Conservation (phyloP, 176 grass and related monocot species). For the Guadua angustifolia region DNA sequence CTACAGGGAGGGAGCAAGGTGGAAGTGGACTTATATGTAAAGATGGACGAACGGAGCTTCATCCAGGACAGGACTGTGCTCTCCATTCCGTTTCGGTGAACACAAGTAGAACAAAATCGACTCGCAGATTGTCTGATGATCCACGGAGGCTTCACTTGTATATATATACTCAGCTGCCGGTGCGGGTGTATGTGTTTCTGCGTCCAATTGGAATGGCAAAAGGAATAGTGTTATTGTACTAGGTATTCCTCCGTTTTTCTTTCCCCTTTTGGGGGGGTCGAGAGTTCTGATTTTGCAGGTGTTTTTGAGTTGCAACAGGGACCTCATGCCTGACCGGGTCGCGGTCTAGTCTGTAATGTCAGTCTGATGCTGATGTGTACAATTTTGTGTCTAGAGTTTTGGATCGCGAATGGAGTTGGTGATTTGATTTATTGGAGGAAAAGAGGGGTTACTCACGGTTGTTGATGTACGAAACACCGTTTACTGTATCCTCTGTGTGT, state of each 20-base stretch:
- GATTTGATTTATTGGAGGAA: conserved; percentile 36
- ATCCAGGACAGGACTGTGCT: conserved; percentile 30
- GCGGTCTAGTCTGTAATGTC: conserved; percentile 47
- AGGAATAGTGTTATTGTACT: conserved; percentile 59
- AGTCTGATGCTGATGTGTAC: conserved; percentile 45
- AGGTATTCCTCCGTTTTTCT: conserved; percentile 55
- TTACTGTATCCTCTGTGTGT: not conserved
- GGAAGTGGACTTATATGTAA: conserved; percentile 10
- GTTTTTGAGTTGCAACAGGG: conserved; percentile 48
- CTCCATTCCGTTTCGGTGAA: not conserved
- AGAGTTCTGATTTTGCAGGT: conserved; percentile 51
- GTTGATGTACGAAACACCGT: not conserved
- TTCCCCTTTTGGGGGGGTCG: not conserved
- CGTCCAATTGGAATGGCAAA: conserved; percentile 56
- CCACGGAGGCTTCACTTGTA: conserved; percentile 54
- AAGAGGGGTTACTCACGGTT: not conserved
- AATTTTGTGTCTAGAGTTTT: conserved; percentile 54
- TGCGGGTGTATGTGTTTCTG: conserved; percentile 34
- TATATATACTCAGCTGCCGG: conserved; percentile 63
- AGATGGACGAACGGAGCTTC: conserved; percentile 32
- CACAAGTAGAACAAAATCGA: conserved; percentile 26
- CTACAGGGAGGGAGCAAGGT: conserved; percentile 36
- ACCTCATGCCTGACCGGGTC: conserved; percentile 27
- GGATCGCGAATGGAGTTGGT: conserved; percentile 28
- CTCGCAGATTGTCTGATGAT: conserved; percentile 34